Base-by-base conservation (phyloP, 768 basidiomycete species). In the Paxillus ammoniavirescens region DNA sequence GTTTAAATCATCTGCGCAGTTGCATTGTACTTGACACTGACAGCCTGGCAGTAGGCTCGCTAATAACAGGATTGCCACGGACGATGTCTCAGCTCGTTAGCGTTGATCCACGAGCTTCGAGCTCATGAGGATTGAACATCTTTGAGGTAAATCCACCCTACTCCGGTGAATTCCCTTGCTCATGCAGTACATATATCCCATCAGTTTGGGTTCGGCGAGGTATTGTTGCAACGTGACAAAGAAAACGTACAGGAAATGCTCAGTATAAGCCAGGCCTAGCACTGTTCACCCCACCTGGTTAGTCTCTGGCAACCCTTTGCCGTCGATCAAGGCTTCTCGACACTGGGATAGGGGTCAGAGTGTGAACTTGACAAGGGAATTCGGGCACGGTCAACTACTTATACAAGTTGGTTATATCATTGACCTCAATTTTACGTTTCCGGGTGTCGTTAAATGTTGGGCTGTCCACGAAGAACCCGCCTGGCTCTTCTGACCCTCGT, bases 91-190 rank as follows among this genome's bases (percentile, higher is more conserved):
- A 56, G 23, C 66, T 63, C 56, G 26, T 23, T 8, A 9, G 56
- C 56, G 26, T 23, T 8, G 14, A 56, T 18, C 56, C 55, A 21
- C 54, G 56, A 49, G 33, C 38, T 26, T 26, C 26, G 6, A 26
- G 26, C 30, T 35, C 28, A 31, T n/a, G n/a, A n/a, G 38, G 42
- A 35, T 33, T 35, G 35, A 4, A 7, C 9, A n/a, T 49, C 13
- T 37, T 18, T 37, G 53, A 46, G 10, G 44, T 50, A 41, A 50
- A 54, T 49, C 41, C 33, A 65, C 77, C 26, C 76, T 28, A 68
- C 80, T 70, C 67, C 86, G 72, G 73, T 75, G 73, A 90, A 93
- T 10, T 87, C 87, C 86, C 51, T 89, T 62, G 15, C 79, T 62
- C 41, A 72, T 64, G 74, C 86, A 86, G 65, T 77, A 82, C 52